These are phyloP conservation scores for Strobilomyces dryophilus DNA, from an alignment of 768 basidiomycete species.

Conservation along the genomic window DNA sequence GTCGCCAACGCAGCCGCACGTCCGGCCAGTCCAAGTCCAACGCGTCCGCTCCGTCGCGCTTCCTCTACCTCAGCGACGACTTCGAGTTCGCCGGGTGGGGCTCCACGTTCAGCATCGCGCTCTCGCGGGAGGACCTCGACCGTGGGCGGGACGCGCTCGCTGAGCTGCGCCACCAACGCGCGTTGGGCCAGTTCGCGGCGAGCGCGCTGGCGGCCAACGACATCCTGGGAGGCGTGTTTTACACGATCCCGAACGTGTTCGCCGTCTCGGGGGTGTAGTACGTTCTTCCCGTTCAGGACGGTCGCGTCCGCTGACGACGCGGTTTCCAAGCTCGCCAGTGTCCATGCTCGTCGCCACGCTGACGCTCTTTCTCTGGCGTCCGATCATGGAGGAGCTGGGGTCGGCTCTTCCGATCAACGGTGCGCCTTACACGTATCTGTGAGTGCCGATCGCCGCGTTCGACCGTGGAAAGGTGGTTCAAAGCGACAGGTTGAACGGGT, in stretches of 20 bases:
- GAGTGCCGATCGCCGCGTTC: slow-evolving; percentile 14
- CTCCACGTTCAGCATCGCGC: slow-evolving; percentile 41
- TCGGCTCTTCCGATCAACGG: slow-evolving; percentile 67
- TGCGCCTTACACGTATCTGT: slow-evolving; percentile 70
- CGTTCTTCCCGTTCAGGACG: slow-evolving; percentile 20
- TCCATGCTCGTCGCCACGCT: slow-evolving; percentile 60
- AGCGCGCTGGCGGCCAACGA: slow-evolving; percentile 66
- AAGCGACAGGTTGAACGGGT: slow-evolving; percentile 52
- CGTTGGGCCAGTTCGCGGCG: slow-evolving; percentile 61
- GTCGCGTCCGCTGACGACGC: background rate
- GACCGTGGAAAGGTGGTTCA: background rate
- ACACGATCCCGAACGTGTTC: slow-evolving; percentile 63
- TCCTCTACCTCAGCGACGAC: slow-evolving; percentile 55
- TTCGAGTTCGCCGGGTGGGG: slow-evolving; percentile 79
- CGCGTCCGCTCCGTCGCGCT: slow-evolving; percentile 47
- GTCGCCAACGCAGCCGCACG: slow-evolving; percentile 53
- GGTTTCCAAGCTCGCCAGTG: slow-evolving; percentile 53
- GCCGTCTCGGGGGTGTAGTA: slow-evolving; percentile 61
- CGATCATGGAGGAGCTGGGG: slow-evolving; percentile 69
- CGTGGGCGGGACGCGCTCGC: slow-evolving; percentile 31
- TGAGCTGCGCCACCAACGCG: slow-evolving; percentile 30
- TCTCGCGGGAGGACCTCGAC: slow-evolving; percentile 40
- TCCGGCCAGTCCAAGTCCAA: slow-evolving; percentile 38
- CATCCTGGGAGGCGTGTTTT: slow-evolving; percentile 65
- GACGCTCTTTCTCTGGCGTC: slow-evolving; percentile 66